Evolutionary conservation across 345 rosid genomes (phyloP), one percentile per base, ranked within the genome.

Genomic region (Brassica nigra): DNA sequence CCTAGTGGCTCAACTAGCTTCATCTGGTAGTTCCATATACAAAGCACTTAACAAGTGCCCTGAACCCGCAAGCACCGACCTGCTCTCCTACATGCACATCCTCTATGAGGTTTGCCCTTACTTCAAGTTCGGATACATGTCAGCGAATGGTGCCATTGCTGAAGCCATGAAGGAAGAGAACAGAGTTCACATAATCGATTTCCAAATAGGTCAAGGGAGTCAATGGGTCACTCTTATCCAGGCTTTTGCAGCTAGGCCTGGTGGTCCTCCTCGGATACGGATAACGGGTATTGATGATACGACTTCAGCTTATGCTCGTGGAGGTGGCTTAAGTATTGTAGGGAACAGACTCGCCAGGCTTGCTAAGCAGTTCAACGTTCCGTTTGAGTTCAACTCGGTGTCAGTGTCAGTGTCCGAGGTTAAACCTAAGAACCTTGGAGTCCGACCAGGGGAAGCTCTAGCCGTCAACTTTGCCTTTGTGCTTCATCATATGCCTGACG

Each of bases 81-180:
- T 94, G 33, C 85, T 92, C 61, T 90, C 97, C 23, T 90, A 90
- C 80, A 87, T 92, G 89, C 87, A 87, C 80, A 84, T 90, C 74
- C 88, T 92, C 27, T 89, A 92, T 29, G 97, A 92, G 87, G 94
- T 90, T 44, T 94, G 98, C 36, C 97, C 98, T 16, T 94, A 90
- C 84, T 88, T 94, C 82, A 94, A 92, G 77, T 94, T 94, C 20
- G 97, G 98, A 0, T 94, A 92, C 87, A 92, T 94, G 93, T 92
- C 98, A 29, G 97, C 96, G 3, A 94, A 92, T 74, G 98, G 98
- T 62, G 98, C 98, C 1, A 89, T 94, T 27, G 98, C 98, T 9
- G 97, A 92, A 82, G 98, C 97, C 79, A 90, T 92, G 96, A 94
- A 92, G 83, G 88, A 89, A 69, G 97, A 92, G 70, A 83, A 87